Conservation (phyloP, 2,329 filamentous ascomycete genomes). For the Fonsecaea pugnacius region DNA sequence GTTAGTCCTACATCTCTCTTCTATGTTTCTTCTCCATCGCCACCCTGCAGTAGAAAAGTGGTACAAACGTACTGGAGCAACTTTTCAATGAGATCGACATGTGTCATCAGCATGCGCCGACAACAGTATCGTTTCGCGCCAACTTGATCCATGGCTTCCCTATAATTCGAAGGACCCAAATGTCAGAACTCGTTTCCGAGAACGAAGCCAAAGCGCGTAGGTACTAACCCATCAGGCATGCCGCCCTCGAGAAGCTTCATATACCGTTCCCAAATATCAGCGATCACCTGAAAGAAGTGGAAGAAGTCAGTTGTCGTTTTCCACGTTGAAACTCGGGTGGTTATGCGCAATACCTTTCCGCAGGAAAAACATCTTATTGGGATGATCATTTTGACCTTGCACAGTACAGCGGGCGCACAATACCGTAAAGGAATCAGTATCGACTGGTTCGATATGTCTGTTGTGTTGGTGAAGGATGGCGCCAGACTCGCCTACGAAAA, state of each 20-base stretch:
- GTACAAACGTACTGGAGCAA: constrained; percentile 74
- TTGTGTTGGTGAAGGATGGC: not conserved
- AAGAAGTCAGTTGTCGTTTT: constrained; percentile 35
- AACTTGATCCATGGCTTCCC: constrained; percentile 94
- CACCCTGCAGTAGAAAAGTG: not conserved
- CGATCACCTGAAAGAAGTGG: constrained; percentile 73
- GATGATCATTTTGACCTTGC: constrained; percentile 80
- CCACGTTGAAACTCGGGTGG: not conserved
- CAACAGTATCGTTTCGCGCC: constrained; percentile 97
- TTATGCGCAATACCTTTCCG: constrained; percentile 74
- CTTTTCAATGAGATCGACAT: constrained; percentile 98
- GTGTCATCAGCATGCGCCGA: constrained; percentile 98
- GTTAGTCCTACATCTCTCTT: constrained; percentile 3
- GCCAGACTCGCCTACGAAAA: not conserved
- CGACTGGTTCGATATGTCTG: not conserved
- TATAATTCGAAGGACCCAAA: constrained; percentile 45
- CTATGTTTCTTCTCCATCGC: not conserved
- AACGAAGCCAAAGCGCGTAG: not conserved
- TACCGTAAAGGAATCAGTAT: not conserved
- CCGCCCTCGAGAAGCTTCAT: constrained; percentile 82
- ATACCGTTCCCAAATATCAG: constrained; percentile 97
- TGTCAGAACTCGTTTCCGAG: not conserved
- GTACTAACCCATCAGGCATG: constrained; percentile 71
- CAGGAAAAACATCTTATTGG: constrained; percentile 98
- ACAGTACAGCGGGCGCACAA: not conserved